Conservation (phyloP, 2,329 filamentous ascomycete genomes). For the Teratosphaeria zuluensis region DNA sequence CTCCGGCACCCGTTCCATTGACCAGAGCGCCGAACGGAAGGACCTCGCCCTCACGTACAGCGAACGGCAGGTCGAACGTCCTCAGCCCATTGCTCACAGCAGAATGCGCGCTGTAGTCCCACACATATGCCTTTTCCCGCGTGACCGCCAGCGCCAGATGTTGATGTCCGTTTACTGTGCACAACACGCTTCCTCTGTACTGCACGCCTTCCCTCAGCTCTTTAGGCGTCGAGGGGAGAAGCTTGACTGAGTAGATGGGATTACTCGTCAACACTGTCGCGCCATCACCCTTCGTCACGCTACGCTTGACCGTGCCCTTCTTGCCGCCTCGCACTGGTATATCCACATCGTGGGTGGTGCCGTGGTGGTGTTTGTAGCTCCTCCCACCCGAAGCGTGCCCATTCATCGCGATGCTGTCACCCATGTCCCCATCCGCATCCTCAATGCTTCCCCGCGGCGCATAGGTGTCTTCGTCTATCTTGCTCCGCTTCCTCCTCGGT, state of each 20-base stretch:
- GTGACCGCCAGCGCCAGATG: slow-evolving; percentile 62
- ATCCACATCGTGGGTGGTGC: slow-evolving; percentile 3
- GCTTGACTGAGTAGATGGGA: slow-evolving; percentile 74
- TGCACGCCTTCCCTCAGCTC: slow-evolving; percentile 59
- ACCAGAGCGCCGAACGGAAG: slow-evolving; percentile 78
- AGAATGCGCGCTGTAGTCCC: slow-evolving; percentile 65
- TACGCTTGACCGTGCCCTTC: slow-evolving; percentile 13
- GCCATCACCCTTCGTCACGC: slow-evolving; percentile 20
- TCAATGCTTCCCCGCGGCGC: slow-evolving; percentile 12
- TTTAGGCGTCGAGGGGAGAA: slow-evolving; percentile 73
- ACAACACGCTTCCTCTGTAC: slow-evolving; percentile 27
- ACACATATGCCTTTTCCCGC: slow-evolving; percentile 72
- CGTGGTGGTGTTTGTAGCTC: not conserved
- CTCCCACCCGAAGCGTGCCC: slow-evolving; percentile 6
- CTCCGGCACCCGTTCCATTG: slow-evolving; percentile 53
- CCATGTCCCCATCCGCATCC: slow-evolving; percentile 4
- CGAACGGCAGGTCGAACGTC: slow-evolving; percentile 67
- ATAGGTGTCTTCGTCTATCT: slow-evolving; percentile 35
- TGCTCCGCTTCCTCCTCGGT: slow-evolving; percentile 39
- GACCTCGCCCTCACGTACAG: slow-evolving; percentile 57
- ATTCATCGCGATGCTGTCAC: slow-evolving; percentile 8
- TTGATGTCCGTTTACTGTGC: slow-evolving; percentile 4
- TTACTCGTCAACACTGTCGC: slow-evolving; percentile 56
- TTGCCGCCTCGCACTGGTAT: slow-evolving; percentile 20
- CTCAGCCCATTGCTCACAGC: slow-evolving; percentile 62